Percentiles rank a stretch among this genome's conserved stretches.
Evolutionary conservation across 176 grass and related monocot species (phyloP).

Genomic region (Dendrocalamus sinicus): DNA sequence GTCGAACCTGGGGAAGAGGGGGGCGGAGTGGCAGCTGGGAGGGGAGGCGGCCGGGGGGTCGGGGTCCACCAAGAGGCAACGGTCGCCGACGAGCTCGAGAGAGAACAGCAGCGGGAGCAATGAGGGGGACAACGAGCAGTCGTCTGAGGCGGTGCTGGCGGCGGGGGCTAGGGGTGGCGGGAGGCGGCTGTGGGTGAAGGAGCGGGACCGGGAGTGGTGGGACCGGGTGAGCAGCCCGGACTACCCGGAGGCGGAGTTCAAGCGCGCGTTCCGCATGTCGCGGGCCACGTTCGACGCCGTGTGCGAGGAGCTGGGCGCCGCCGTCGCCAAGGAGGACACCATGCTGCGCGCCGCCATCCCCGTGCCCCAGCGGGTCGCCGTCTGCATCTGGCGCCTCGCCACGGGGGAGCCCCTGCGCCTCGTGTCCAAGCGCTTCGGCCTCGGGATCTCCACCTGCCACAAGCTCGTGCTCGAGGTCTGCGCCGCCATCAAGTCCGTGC

Average conservation of each 20-base stretch:
- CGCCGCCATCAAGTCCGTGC: slow-evolving; percentile 66
- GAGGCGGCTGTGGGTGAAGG: slow-evolving; percentile 74
- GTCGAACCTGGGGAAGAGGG: slow-evolving; percentile 50
- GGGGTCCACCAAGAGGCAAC: slow-evolving; percentile 23
- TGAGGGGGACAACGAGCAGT: neutral
- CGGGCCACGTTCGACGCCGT: slow-evolving; percentile 66
- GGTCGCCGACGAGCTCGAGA: slow-evolving; percentile 47
- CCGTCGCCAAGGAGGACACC: slow-evolving; percentile 87
- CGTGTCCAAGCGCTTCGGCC: slow-evolving; percentile 75
- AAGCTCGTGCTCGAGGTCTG: slow-evolving; percentile 91
- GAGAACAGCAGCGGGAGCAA: slow-evolving; percentile 45
- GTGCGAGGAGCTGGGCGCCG: slow-evolving; percentile 64
- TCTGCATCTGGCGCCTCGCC: slow-evolving; percentile 84
- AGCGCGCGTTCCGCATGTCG: slow-evolving; percentile 77
- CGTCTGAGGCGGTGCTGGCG: neutral
- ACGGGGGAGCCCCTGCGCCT: slow-evolving; percentile 75
- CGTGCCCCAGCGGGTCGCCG: slow-evolving; percentile 77
- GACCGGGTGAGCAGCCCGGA: slow-evolving; percentile 59
- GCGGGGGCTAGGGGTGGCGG: slow-evolving; percentile 26
- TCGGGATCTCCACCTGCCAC: slow-evolving; percentile 89
- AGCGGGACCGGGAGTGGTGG: slow-evolving; percentile 74
- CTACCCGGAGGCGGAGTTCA: slow-evolving; percentile 72
- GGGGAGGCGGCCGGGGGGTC: neutral
- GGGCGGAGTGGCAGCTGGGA: neutral
- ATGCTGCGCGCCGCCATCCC: slow-evolving; percentile 82